Percentiles rank a stretch among this genome's conserved stretches.
Conservation (phyloP, 2,329 filamentous ascomycete species). For the Aureobasidium sp. region DNA sequence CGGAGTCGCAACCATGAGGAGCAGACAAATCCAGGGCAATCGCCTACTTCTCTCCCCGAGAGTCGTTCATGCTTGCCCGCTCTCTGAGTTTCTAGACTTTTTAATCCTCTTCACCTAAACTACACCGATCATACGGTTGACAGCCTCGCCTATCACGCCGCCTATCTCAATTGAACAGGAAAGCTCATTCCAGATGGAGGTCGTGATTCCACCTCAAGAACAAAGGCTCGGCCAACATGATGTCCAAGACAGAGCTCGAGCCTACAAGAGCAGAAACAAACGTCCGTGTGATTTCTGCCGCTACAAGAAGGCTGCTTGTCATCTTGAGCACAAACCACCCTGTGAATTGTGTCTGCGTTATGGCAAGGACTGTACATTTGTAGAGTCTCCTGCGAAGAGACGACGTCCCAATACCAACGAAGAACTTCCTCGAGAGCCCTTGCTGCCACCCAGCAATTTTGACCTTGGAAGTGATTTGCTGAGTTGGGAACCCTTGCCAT, state of each 20-base stretch:
- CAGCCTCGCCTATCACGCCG: constrained; percentile 7
- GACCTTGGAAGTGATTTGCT: constrained; percentile 9
- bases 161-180: neutral
- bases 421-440: constrained; percentile 11
- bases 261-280: constrained; percentile 29
- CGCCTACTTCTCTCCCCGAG: neutral
- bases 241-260: constrained; percentile 22
- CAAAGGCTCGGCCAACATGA: neutral
- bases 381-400: constrained; percentile 30
- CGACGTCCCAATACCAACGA: constrained; percentile 25
- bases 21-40: neutral
- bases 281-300: constrained; percentile 40
- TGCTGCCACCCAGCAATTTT: constrained; percentile 8
- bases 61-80: neutral
- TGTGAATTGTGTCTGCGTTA: constrained; percentile 37
- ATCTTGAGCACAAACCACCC: constrained; percentile 33
- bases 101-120: neutral
- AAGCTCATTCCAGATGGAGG: constrained; percentile 3
- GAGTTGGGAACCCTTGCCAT: constrained; percentile 11
- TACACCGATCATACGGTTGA: neutral
- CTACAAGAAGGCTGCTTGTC: constrained; percentile 37
- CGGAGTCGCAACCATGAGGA: neutral
- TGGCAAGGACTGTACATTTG: constrained; percentile 36
- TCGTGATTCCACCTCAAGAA: neutral
- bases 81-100: neutral